These are phyloP conservation scores for Sporothrix curviconia DNA, from an alignment of 2,329 filamentous ascomycete genomes.

Conservation along the genomic window DNA sequence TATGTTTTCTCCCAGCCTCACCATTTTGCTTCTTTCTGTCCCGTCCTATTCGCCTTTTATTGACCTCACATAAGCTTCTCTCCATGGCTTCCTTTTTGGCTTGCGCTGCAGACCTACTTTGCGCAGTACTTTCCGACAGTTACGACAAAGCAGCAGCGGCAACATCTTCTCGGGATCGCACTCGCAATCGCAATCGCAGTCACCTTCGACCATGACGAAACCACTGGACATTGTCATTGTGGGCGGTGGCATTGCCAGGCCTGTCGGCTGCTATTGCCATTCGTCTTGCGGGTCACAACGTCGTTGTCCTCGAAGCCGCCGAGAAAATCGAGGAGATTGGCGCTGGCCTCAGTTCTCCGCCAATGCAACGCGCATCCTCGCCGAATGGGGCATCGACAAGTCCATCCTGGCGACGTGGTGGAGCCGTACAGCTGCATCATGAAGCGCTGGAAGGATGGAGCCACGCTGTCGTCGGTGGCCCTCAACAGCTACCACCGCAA, in stretches of 20 bases:
- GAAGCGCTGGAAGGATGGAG: conserved; percentile 9
- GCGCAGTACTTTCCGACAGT: background rate
- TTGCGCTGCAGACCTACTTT: background rate
- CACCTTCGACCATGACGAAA: background rate
- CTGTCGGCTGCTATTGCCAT: conserved; percentile 13
- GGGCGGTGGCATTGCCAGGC: conserved; percentile 13
- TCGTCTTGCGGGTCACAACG: conserved; percentile 10
- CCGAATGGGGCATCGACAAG: conserved; percentile 8
- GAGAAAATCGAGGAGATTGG: conserved; percentile 15
- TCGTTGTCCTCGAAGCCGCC: conserved; percentile 10
- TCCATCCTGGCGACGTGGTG: conserved; percentile 8
- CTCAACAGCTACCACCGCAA: conserved; percentile 5
- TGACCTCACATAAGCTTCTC: background rate
- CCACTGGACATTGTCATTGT: conserved; percentile 5
- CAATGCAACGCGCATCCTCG: conserved; percentile 11
- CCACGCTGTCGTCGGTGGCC: conserved; percentile 4
- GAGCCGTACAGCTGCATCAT: conserved; percentile 14
- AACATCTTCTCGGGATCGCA: too few relatives aligned
- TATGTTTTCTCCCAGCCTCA: background rate
- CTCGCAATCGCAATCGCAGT: too few relatives aligned
- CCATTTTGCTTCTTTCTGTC: background rate
- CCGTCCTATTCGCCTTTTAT: background rate
- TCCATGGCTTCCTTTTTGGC: background rate
- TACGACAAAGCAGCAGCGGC: background rate
- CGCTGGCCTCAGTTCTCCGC: conserved; percentile 12